Evolutionary conservation across 805 yeast genomes (phyloP), one percentile per base, ranked within the genome.

Genomic region (Cyberlindnera misumaiensis): DNA sequence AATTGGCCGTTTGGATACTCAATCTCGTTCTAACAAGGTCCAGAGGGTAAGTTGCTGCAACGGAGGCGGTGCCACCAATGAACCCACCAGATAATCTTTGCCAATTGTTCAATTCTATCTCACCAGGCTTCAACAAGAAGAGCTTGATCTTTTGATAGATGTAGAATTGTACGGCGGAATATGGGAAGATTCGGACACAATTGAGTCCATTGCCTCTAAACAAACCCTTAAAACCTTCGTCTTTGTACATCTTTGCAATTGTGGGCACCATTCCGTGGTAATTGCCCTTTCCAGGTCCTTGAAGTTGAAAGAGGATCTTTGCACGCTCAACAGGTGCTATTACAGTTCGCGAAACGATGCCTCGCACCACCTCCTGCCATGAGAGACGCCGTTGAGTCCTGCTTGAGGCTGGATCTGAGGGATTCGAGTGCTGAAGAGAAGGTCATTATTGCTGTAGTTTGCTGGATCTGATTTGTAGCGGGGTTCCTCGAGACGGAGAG

Each of bases 261-360:
- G 96, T 86, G 5, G 80, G 70, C 41, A 80, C 67, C 55, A 88
- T 74, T 2, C 97, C 96, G 35, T 75, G 72, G 52, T 77, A 72
- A 39, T 67, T 45, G 41, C 56, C 41, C 39, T 62, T 45, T 60
- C 71, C 42, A 56, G 69, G 30, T 62, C 72, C 93, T 60, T 90
- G 97, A 27, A 93, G 78, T 62, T 90, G 98, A 51, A 88, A 76
- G 18, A 90, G 62, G 45, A 93, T 93, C 62, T 90, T 90, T 49
- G 93, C 94, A 49, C 98, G 68, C 59, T 90, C 98, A 61, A 90
- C 79, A 1, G 98, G 98, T 11, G 96, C 85, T 5, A 89, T 96
- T 1, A 83, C 86, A 0, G 97, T 90, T 39, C 97, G 68, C 2
- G 95, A 84, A 1, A 82, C 66, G 1, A 87, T 87, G 13, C 94